phyloP scores from a whole-genome alignment of 257 asterid genomes.

The Misopates orontium region DNA sequence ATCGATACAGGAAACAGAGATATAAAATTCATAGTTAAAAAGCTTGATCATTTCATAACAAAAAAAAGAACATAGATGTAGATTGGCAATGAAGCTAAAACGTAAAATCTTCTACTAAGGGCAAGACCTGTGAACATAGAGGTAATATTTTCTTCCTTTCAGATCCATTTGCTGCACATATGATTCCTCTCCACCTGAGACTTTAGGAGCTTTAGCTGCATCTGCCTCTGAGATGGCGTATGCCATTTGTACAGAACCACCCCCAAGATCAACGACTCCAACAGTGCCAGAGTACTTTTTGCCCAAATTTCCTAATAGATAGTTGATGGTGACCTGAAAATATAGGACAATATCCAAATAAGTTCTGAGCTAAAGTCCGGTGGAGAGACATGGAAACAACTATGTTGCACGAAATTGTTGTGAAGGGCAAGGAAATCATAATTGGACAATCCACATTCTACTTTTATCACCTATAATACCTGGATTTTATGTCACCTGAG shows the following conservation, averaged over 20 bases:
- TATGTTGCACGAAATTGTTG: conserved; percentile 2
- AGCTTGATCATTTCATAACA: conserved; percentile 9
- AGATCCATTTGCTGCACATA: conserved; percentile 72
- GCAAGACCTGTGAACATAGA: conserved; percentile 75
- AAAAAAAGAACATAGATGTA: background rate
- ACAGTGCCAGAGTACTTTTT: conserved; percentile 52
- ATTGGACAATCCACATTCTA: background rate
- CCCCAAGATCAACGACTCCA: conserved; percentile 87
- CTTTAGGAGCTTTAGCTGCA: conserved; percentile 63
- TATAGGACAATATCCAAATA: conserved; percentile 14
- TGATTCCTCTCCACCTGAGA: conserved; percentile 49
- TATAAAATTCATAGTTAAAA: conserved; percentile 1
- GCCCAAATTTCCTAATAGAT: conserved; percentile 71
- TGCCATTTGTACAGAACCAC: conserved; percentile 89
- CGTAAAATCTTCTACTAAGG: conserved; percentile 7
- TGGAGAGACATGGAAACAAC: conserved; percentile 4
- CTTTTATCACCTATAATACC: background rate
- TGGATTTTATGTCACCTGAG: too few relatives aligned
- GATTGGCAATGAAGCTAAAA: conserved; percentile 14
- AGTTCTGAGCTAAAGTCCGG: conserved; percentile 15
- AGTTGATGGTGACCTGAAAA: conserved; percentile 70
- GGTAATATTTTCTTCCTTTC: conserved; percentile 55
- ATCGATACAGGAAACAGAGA: background rate
- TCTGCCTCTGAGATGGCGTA: conserved; percentile 67
- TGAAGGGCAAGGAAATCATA: conserved; percentile 6